Evolutionary conservation across 257 asterid species (phyloP).

Genomic region (Anisodus acutangulus): DNA sequence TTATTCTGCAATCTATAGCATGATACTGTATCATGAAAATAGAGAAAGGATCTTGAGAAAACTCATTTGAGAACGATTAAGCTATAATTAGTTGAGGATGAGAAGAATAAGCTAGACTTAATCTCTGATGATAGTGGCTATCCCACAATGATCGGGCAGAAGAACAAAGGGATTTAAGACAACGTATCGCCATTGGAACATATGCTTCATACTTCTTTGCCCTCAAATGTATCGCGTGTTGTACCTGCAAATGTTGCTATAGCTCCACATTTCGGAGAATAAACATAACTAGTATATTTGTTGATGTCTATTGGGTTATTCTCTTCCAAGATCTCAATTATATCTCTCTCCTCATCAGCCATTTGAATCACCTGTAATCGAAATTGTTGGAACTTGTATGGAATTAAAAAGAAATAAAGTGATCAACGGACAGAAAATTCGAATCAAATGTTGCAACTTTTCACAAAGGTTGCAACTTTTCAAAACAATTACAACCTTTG

Average conservation of each 20-base stretch:
- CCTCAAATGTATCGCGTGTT: constrained; percentile 82
- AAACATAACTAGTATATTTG: constrained; percentile 71
- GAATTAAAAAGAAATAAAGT: no score
- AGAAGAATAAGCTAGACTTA: neutral
- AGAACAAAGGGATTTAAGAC: constrained; percentile 75
- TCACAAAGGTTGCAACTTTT: no score
- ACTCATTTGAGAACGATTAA: neutral
- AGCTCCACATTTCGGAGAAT: constrained; percentile 86
- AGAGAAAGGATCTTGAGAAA: neutral
- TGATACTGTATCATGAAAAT: neutral
- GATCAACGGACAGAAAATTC: no score
- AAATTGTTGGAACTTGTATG: no score
- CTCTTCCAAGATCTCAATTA: constrained; percentile 78
- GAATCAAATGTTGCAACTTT: no score
- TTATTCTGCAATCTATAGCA: neutral
- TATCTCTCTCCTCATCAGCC: constrained; percentile 69
- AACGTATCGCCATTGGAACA: constrained; percentile 84
- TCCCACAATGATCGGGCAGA: constrained; percentile 84
- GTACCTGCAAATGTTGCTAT: constrained; percentile 93
- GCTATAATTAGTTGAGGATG: neutral
- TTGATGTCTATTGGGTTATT: constrained; percentile 58
- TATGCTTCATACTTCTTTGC: constrained; percentile 90
- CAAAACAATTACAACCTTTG: no score
- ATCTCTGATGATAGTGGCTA: constrained; percentile 38
- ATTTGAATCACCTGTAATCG: constrained; percentile 34